phyloP scores from a whole-genome alignment of 2,329 filamentous ascomycete species.

The Geosmithia flava region DNA sequence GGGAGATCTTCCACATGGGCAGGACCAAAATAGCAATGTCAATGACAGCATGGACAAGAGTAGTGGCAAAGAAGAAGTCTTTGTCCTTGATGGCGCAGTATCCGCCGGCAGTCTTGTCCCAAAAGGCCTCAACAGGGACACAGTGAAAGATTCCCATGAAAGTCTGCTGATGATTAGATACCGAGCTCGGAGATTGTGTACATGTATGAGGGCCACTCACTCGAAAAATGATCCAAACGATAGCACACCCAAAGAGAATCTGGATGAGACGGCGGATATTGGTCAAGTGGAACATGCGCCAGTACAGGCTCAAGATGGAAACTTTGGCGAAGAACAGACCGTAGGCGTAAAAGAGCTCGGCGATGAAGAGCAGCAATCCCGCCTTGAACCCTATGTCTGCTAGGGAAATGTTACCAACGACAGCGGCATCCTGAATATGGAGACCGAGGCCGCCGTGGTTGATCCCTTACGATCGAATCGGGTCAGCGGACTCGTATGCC shows the following conservation, averaged over 20 bases:
- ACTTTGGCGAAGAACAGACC: constrained; percentile 9
- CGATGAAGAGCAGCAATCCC: constrained; percentile 3
- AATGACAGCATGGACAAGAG: constrained; percentile 11
- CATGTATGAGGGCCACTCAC: constrained; percentile 1
- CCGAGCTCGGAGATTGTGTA: neutral
- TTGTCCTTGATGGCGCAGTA: constrained; percentile 13
- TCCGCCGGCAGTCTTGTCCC: constrained; percentile 9
- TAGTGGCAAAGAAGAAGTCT: constrained; percentile 14
- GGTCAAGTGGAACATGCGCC: constrained; percentile 9
- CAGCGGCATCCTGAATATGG: constrained; percentile 3
- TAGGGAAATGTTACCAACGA: neutral
- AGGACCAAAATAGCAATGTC: constrained; percentile 13
- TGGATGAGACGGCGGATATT: constrained; percentile 8
- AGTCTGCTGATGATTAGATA: constrained; percentile 4
- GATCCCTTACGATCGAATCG: constrained; percentile 2
- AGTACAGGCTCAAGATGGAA: constrained; percentile 10
- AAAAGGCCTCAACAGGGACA: constrained; percentile 15
- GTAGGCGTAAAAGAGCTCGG: constrained; percentile 9
- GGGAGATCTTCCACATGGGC: constrained; percentile 11
- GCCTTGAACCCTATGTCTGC: constrained; percentile 1
- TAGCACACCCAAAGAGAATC: constrained; percentile 7
- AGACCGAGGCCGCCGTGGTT: constrained; percentile 3
- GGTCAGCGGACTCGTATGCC: constrained; percentile 1
- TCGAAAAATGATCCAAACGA: constrained; percentile 9
- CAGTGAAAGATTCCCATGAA: constrained; percentile 16